Evolutionary conservation across 2,329 filamentous ascomycete genomes (phyloP).

Genomic region (Neoarthrinium moseri): DNA sequence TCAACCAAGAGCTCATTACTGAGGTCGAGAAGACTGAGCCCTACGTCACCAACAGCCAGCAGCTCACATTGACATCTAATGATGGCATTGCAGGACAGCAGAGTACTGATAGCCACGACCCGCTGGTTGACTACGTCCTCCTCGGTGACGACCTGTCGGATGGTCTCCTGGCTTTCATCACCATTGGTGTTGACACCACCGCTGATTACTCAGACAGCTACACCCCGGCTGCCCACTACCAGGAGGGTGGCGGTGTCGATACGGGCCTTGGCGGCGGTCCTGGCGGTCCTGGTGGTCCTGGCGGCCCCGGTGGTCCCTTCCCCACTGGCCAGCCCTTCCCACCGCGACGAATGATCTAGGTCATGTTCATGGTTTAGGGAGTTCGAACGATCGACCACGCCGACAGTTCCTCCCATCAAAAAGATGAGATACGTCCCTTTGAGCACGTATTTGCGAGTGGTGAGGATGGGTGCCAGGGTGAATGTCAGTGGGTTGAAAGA

Average conservation of each 20-base stretch:
- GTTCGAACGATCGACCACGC: too few relatives aligned
- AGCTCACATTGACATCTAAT: slow-evolving; percentile 44
- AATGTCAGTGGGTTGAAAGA: too few relatives aligned
- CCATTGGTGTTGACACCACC: slow-evolving; percentile 42
- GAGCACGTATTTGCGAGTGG: too few relatives aligned
- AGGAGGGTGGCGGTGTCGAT: slow-evolving; percentile 23
- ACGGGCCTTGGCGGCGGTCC: slow-evolving; percentile 15
- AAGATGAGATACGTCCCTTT: too few relatives aligned
- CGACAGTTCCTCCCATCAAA: too few relatives aligned
- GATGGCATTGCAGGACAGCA: slow-evolving; percentile 49
- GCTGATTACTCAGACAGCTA: slow-evolving; percentile 22
- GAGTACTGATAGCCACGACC: slow-evolving; percentile 50
- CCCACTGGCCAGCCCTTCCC: too few relatives aligned
- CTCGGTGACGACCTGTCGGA: slow-evolving; percentile 48
- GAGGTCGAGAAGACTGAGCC: slow-evolving; percentile 44
- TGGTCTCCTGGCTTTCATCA: slow-evolving; percentile 49
- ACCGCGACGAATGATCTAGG: too few relatives aligned
- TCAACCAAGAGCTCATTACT: slow-evolving; percentile 52
- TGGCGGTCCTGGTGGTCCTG: neutral
- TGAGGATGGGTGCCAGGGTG: too few relatives aligned
- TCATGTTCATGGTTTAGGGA: too few relatives aligned
- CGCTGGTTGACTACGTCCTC: slow-evolving; percentile 56
- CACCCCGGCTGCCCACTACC: slow-evolving; percentile 24
- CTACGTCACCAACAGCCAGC: slow-evolving; percentile 39
- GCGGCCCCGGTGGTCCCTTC: neutral